phyloP scores from a whole-genome alignment of 208 protist species.

The Willaertia magna region DNA sequence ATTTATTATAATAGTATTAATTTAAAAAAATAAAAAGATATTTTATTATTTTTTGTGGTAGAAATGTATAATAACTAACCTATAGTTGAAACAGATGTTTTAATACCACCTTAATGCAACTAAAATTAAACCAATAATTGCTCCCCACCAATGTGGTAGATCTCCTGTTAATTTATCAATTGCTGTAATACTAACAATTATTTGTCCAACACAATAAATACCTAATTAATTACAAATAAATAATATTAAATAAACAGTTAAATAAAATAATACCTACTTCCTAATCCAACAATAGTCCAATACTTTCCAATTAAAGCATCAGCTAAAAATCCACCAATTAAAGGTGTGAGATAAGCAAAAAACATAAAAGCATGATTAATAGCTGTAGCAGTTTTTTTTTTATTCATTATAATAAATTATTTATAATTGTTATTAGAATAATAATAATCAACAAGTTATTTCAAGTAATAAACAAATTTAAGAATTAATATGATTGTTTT shows the following conservation, averaged over 20 bases:
- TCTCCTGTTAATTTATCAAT: conserved; percentile 33
- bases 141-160: conserved; percentile 33
- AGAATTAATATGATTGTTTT: no score
- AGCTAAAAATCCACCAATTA: conserved; percentile 34
- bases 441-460: no score
- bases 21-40: no score
- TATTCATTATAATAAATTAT: no score
- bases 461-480: no score
- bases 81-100: conserved; percentile 21
- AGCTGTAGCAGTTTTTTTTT: no score
- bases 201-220: conserved; percentile 37
- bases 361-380: conserved; percentile 39
- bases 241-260: no score
- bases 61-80: no score
- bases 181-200: conserved; percentile 33
- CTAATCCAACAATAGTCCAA: background rate
- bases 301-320: conserved; percentile 25
- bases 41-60: no score
- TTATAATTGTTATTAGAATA: no score
- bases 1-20: no score
- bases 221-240: conserved; percentile 34
- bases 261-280: background rate
- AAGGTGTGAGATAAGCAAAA: conserved; percentile 29
- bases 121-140: conserved; percentile 18
- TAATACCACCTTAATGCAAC: conserved; percentile 20